These are phyloP conservation scores for Buddleja alternifolia DNA, from an alignment of 257 asterid genomes.

Conservation along the genomic window DNA sequence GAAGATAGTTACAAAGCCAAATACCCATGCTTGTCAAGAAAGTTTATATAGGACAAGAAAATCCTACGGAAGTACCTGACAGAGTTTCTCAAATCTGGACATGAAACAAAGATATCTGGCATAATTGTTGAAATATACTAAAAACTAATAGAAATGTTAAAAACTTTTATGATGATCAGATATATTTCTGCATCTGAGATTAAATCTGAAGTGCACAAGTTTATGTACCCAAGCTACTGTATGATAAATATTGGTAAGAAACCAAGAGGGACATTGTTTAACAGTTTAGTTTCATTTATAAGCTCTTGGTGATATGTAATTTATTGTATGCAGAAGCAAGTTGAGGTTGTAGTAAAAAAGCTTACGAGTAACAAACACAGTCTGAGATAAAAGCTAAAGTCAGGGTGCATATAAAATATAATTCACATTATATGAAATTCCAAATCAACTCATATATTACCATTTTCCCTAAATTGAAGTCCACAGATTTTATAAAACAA, in stretches of 20 bases:
- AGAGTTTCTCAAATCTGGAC: slow-evolving; percentile 4
- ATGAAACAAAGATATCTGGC: background rate
- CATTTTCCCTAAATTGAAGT: slow-evolving; percentile 16
- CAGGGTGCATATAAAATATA: background rate
- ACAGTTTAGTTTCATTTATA: no score
- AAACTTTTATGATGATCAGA: background rate
- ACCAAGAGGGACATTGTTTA: background rate
- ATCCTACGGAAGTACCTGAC: background rate
- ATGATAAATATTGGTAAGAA: slow-evolving; percentile 11
- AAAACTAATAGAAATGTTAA: background rate
- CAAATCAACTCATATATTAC: slow-evolving; percentile 4
- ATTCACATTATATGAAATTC: slow-evolving; percentile 19
- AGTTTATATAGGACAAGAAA: slow-evolving; percentile 19
- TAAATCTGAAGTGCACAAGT: background rate
- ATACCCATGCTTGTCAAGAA: slow-evolving; percentile 16
- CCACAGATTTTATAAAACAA: slow-evolving; percentile 20
- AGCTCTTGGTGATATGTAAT: slow-evolving; percentile 8
- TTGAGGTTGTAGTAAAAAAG: slow-evolving; percentile 15
- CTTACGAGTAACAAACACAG: background rate
- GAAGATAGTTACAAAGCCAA: slow-evolving; percentile 10
- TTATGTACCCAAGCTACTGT: slow-evolving; percentile 6
- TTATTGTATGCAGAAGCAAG: slow-evolving; percentile 12
- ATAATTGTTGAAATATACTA: slow-evolving; percentile 2
- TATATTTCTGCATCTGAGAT: slow-evolving; percentile 1
- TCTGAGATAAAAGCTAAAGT: slow-evolving; percentile 18